Evolutionary conservation across 495 filamentous ascomycete species (phyloP), one percentile per base, ranked within the genome.

Genomic region (Neurospora africana): DNA sequence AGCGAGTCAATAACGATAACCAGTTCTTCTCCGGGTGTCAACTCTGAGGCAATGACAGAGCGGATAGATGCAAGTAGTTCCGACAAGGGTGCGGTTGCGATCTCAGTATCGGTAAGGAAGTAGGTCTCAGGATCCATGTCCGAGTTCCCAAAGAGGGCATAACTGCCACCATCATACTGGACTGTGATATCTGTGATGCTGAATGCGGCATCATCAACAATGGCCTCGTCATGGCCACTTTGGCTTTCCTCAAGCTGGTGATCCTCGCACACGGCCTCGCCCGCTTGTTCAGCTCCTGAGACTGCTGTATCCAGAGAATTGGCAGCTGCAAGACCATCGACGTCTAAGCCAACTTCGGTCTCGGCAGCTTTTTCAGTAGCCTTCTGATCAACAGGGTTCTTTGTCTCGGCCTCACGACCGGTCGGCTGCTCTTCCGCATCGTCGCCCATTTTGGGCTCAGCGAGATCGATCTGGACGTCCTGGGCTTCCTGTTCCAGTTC

Each of bases 71-170:
- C 77, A 68, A 97, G 84, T 27, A 97, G 83, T 39, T 86, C 83
- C 30, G 80, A 78, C 36, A 97, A 80, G 19, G 83, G 83, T 23
- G 86, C 77, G 68, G 89, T 85, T 19, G 89, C 84, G 2, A 91
- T 81, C 30, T 84, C 82, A 73, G 88, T 85, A 75, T 94, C 90
- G 71, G 89, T 84, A 15, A 97, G 85, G 69, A 97, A 92, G 75
- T 88, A 96, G 11, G 87, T 87, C 68, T 92, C 89, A 0, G 89
- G 84, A 70, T 88, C 87, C 73, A 92, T 89, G 43, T 87, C 85
- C 72, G 88, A 84, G 27, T 84, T 81, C 40, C 91, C 89, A 73
- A 95, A 93, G 9, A 97, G 82, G 15, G 87, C 87, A 69, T 94
- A 93, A 75, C 89, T 88, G 68, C 81, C 87, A 9, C 88, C 86